Conservation (phyloP, 148 eudicot genomes). For the Mesembryanthemum crystallinum region DNA sequence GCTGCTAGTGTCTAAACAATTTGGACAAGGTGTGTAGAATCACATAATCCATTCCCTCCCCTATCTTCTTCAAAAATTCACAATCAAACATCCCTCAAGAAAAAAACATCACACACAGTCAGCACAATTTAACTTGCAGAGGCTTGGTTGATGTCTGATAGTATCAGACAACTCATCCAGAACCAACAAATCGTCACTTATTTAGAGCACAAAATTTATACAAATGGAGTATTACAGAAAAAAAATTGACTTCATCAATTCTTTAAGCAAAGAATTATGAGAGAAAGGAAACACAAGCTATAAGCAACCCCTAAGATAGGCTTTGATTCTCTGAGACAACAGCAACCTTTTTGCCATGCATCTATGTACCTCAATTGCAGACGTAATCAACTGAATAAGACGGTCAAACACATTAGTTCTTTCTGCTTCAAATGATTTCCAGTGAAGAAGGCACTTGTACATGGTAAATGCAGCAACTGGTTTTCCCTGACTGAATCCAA, state of each 20-base stretch:
- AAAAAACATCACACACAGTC: not conserved
- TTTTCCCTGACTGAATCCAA: conserved; percentile 86
- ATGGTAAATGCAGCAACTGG: conserved; percentile 87
- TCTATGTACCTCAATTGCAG: conserved; percentile 66
- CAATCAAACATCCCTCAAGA: not conserved
- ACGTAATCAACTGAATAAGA: conserved; percentile 73
- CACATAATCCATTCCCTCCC: not conserved
- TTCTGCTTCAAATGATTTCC: conserved; percentile 85
- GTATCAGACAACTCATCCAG: not conserved
- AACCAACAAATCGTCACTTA: not conserved
- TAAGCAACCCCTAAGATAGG: not conserved
- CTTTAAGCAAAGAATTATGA: not conserved
- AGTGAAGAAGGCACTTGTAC: conserved; percentile 85
- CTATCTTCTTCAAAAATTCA: not conserved
- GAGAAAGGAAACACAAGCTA: not conserved
- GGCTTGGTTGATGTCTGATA: not conserved
- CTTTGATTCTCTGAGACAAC: not conserved
- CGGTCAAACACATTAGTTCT: conserved; percentile 89
- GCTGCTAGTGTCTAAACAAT: not conserved
- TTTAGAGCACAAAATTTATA: not conserved
- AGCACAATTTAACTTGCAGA: not conserved
- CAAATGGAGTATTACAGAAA: not conserved
- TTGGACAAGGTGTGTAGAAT: not conserved
- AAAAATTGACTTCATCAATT: not conserved
- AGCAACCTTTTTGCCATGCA: not conserved